Conservation (phyloP, 495 filamentous ascomycete genomes). For the Aspergillus funiculosus region DNA sequence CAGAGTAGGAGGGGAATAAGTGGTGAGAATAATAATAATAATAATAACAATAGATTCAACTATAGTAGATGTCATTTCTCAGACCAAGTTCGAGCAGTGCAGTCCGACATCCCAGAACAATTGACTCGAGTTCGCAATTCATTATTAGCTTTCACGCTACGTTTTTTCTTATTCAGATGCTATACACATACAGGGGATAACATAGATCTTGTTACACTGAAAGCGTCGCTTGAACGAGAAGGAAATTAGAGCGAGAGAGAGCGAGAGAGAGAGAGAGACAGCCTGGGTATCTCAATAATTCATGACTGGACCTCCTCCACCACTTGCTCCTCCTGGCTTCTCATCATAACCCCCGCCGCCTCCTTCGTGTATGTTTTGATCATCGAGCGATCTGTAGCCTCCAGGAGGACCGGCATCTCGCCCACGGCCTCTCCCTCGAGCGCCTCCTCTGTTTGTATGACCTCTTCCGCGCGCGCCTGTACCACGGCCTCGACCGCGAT, state of each 20-base stretch:
- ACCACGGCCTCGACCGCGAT: slow-evolving; percentile 46
- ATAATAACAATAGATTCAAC: too few species aligned
- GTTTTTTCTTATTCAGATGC: too few species aligned
- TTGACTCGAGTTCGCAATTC: too few species aligned
- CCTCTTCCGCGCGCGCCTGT: slow-evolving; percentile 39
- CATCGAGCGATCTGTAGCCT: slow-evolving; percentile 38
- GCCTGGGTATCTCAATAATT: slow-evolving; percentile 30
- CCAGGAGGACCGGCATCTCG: slow-evolving; percentile 34
- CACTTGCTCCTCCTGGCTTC: slow-evolving; percentile 19
- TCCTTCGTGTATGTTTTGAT: slow-evolving; percentile 19
- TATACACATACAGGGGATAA: not conserved
- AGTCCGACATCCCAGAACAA: too few species aligned
- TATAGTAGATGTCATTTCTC: too few species aligned
- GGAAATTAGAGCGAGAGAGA: not conserved
- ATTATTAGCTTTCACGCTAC: too few species aligned
- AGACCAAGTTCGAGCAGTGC: too few species aligned
- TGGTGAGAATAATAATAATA: too few species aligned
- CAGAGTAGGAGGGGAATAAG: too few species aligned
- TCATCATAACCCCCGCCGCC: slow-evolving; percentile 34
- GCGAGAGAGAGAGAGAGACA: not conserved
- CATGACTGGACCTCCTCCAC: slow-evolving; percentile 30
- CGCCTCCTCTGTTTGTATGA: slow-evolving; percentile 31
- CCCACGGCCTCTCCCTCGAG: slow-evolving; percentile 37
- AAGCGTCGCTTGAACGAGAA: not conserved
- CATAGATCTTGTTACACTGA: not conserved